A percentile compares a stretch with the other conserved stretches of the same genome.
Evolutionary conservation across 2,329 filamentous ascomycete species (phyloP).

Genomic region (Fusarium odoratissimum): DNA sequence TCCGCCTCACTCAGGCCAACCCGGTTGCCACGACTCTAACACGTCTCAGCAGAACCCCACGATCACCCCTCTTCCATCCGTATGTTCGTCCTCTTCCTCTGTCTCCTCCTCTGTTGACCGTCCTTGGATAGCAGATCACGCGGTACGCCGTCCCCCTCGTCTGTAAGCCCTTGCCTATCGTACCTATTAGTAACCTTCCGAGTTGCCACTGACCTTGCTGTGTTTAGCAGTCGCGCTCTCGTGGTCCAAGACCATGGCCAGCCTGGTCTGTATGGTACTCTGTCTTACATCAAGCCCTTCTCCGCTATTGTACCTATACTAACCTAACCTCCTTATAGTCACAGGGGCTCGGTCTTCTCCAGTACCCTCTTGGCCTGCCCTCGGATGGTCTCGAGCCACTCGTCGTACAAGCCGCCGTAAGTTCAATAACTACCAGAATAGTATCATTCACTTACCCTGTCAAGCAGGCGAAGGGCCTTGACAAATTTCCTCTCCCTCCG

Average conservation of each 20-base stretch:
- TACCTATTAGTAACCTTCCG: too few species aligned
- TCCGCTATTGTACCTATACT: too few species aligned
- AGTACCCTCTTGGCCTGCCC: too few species aligned
- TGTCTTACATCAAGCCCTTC: too few species aligned
- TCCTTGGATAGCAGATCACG: neutral
- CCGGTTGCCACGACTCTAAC: neutral
- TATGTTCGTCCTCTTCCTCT: neutral
- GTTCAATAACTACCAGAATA: too few species aligned
- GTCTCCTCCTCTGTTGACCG: neutral
- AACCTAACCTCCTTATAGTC: too few species aligned
- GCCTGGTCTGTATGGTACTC: neutral
- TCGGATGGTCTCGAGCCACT: too few species aligned
- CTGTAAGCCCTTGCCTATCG: neutral
- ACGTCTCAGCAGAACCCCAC: neutral
- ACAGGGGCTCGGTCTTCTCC: too few species aligned
- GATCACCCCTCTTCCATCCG: neutral
- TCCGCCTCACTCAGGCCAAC: neutral
- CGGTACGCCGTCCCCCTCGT: neutral
- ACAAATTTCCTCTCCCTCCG: rapidly evolving
- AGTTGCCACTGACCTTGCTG: neutral
- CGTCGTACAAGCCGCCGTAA: too few species aligned
- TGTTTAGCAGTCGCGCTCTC: neutral
- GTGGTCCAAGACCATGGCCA: neutral
- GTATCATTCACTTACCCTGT: too few species aligned
- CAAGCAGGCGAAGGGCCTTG: neutral